Base-by-base conservation (phyloP, 345 rosid species). In the Gossypium thurberi region DNA sequence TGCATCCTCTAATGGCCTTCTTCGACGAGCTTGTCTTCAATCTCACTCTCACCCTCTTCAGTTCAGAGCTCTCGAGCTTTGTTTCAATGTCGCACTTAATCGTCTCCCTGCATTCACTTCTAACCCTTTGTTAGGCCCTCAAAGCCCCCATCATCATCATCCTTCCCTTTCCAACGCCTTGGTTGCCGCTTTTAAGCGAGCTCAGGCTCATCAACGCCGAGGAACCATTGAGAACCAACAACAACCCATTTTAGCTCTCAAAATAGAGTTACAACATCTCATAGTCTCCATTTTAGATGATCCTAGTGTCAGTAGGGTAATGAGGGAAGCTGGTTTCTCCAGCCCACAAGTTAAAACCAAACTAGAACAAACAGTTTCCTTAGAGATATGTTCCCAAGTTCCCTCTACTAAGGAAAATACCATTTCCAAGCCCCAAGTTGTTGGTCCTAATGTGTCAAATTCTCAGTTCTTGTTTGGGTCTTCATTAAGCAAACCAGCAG, bases 271-370 rank as follows among this genome's bases (percentile, higher is more conserved):
- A 14, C 87, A 90, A 76, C 90, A 86, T 71, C 89, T 90, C 10
- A 59, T 86, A 14, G 75, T 88, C 40, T 88, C 95, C 55, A 88
- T 90, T 59, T 77, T 90, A 13, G 95, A 90, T 65, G 95, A 90
- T 71, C 95, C 95, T 3, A 90, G 95, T 72, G 95, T 90, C 14
- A 88, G 89, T 72, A 80, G 95, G 70, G 92, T 90, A 68, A 90
- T 90, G 95, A 85, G 90, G 53, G 95, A 90, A 79, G 95, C 95
- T 18, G 95, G 95, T 50, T 90, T 90, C 80, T 90, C 92, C 10
- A 90, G 92, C 70, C 70, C 89, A 42, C 89, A 84, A 51, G 86
- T 90, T 33, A 88, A 88, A 76, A 84, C 28, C 78, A 81, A 81
- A 63, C 88, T 90, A 4, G 90, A 90, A 73, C 86, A 88, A 56